Evolutionary conservation across 345 rosid species (phyloP).

Genomic region (Pugionium cornutum): DNA sequence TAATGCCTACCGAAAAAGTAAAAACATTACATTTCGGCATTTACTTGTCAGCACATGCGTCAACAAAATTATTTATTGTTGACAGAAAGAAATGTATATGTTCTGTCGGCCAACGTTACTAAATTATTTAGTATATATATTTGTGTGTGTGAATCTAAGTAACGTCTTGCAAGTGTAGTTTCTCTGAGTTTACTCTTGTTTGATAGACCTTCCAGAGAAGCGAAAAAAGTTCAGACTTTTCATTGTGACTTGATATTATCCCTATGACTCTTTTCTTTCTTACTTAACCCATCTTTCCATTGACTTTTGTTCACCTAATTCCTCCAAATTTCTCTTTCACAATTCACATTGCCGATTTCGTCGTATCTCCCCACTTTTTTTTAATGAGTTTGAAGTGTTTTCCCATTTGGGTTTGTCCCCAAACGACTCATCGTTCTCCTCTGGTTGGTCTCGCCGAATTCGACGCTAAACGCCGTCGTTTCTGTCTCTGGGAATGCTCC

Average conservation of each 20-base stretch:
- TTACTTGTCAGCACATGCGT: slow-evolving; percentile 3
- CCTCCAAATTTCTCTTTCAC: slow-evolving; percentile 15
- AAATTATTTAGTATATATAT: not conserved
- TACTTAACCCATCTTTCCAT: slow-evolving; percentile 28
- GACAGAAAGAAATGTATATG: slow-evolving; percentile 15
- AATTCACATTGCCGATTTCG: slow-evolving; percentile 28
- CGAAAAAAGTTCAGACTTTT: slow-evolving; percentile 24
- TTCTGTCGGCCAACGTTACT: slow-evolving; percentile 14
- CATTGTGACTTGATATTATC: slow-evolving; percentile 19
- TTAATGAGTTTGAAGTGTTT: slow-evolving; percentile 62
- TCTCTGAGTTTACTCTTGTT: slow-evolving; percentile 32
- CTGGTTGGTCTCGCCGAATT: slow-evolving; percentile 29
- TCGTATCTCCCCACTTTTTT: slow-evolving; percentile 14
- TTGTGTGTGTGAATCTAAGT: slow-evolving; percentile 30
- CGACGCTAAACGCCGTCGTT: slow-evolving; percentile 42
- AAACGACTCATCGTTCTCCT: slow-evolving; percentile 38
- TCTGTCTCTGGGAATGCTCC: slow-evolving; percentile 52
- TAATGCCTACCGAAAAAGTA: too few relatives aligned
- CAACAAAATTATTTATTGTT: slow-evolving; percentile 11
- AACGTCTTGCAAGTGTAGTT: slow-evolving; percentile 38
- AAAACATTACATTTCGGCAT: not conserved
- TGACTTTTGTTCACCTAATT: slow-evolving; percentile 36
- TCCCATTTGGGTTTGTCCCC: slow-evolving; percentile 58
- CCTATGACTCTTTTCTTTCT: slow-evolving; percentile 18
- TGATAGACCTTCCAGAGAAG: slow-evolving; percentile 19